Base-by-base conservation (phyloP, 176 grass and related monocot species). In the Lolium multiflorum region DNA sequence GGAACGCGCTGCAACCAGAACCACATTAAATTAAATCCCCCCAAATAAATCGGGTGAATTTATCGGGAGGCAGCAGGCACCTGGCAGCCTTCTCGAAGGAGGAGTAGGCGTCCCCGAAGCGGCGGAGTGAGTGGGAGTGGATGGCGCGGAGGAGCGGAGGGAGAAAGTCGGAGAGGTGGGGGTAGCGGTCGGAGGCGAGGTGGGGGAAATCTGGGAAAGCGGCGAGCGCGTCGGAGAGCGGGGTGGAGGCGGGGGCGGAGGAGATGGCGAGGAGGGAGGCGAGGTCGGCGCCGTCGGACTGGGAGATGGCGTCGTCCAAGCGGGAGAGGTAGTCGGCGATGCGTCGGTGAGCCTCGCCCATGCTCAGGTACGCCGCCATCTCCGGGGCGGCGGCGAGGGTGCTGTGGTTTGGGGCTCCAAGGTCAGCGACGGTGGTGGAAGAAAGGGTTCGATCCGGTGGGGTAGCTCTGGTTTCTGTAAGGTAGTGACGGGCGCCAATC, bases 301-400 rank as follows among this genome's bases (percentile, higher is more conserved):
- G 83, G 16, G 87, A 77, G 79, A 99, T 80, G 55, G 94, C 83
- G 35, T 90, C 82, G 65, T 81, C 82, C 71, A 99, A 85, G 48
- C 87, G 89, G 49, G 91, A 79, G 28, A 96, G 90, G 85, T 96
- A 91, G 17, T 89, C 87, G 3, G 47, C 28, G 79, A 99, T 91
- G 58, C 94, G 94, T 73, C 97, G 94, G 82, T 99, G 97, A 46
- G 92, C 92, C 80, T 99, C 94, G 22, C 94, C 94, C 87, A 90
- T 90, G 87, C 97, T 99, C 57, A 96, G 71, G 72, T 94, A 94
- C 38, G 90, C 76, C 26, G 38, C 38, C 38, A 39, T 39, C 38
- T 39, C 38, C 38, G 38, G 38, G 26, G 38, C 35, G 61, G 20
- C 56, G 78, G 50, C 50, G 56, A 63, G 48, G 22, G 31, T 24